These are phyloP conservation scores for Cairneyella variabilis DNA, from an alignment of 495 filamentous ascomycete genomes.

Conservation along the genomic window DNA sequence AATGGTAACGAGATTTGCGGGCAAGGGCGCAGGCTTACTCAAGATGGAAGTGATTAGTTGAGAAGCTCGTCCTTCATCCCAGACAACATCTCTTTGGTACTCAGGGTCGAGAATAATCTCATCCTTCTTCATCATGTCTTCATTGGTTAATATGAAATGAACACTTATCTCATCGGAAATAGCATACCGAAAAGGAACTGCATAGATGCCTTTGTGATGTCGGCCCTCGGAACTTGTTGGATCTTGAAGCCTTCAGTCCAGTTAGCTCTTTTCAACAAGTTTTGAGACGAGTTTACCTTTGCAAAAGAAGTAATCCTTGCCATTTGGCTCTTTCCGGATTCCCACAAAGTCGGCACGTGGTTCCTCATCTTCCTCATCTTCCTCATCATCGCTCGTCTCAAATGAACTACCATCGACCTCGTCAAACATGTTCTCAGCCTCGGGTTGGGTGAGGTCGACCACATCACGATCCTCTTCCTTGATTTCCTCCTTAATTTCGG, in stretches of 20 bases:
- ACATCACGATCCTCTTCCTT: slow-evolving; percentile 6
- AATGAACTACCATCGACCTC: slow-evolving; percentile 19
- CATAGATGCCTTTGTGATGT: slow-evolving; percentile 8
- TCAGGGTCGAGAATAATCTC: slow-evolving; percentile 40
- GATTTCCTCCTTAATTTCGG: not conserved
- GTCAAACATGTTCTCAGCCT: slow-evolving; percentile 16
- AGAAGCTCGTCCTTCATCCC: slow-evolving; percentile 33
- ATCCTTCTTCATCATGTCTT: slow-evolving; percentile 31
- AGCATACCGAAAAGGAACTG: slow-evolving; percentile 1
- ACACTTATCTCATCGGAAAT: not conserved
- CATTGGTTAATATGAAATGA: not conserved
- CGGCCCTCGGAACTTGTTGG: slow-evolving; percentile 20
- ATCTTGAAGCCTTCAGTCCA: slow-evolving; percentile 22
- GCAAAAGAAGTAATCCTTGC: slow-evolving; percentile 22
- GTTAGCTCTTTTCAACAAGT: not conserved
- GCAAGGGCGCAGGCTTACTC: too few species aligned
- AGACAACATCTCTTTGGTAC: slow-evolving; percentile 48
- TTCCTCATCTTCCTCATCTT: slow-evolving; percentile 15
- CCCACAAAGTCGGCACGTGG: slow-evolving; percentile 20
- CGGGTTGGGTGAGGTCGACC: not conserved
- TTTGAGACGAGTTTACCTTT: slow-evolving; percentile 13
- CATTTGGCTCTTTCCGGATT: too few species aligned
- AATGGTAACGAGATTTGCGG: too few species aligned
- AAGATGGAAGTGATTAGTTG: slow-evolving; percentile 40
- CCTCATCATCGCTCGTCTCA: slow-evolving; percentile 2